These are phyloP conservation scores for Leccinum variicolor DNA, from an alignment of 768 basidiomycete species.

Conservation along the genomic window DNA sequence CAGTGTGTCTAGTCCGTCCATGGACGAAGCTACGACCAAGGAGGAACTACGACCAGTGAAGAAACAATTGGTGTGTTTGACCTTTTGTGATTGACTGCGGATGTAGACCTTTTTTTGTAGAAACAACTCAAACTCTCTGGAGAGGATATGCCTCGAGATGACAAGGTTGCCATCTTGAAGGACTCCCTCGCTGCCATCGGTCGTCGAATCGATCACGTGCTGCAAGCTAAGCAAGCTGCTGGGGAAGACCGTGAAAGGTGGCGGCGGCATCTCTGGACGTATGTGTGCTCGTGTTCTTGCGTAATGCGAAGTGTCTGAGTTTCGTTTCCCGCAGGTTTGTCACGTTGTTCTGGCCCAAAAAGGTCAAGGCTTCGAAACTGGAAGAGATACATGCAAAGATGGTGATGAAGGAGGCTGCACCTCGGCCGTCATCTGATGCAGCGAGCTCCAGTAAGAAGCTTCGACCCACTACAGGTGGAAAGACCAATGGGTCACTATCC, in stretches of 20 bases:
- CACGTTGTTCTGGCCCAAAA: slow-evolving; percentile 96
- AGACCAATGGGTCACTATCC: slow-evolving; percentile 51
- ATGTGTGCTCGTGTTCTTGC: slow-evolving; percentile 35
- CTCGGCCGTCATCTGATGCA: slow-evolving; percentile 51
- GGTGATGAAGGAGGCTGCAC: slow-evolving; percentile 81
- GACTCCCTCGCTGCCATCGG: slow-evolving; percentile 95
- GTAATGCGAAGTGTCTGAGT: slow-evolving; percentile 10
- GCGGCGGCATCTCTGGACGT: slow-evolving; percentile 97
- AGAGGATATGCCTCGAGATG: slow-evolving; percentile 89
- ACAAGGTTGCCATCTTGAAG: slow-evolving; percentile 94
- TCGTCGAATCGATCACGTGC: slow-evolving; percentile 81
- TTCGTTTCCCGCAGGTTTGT: slow-evolving; percentile 63
- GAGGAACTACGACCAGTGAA: slow-evolving; percentile 96
- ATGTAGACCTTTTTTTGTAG: slow-evolving; percentile 36
- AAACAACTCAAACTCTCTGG: slow-evolving; percentile 95
- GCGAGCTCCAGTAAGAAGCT: slow-evolving; percentile 54
- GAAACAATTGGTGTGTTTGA: slow-evolving; percentile 75
- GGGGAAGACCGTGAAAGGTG: slow-evolving; percentile 86
- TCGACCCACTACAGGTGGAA: slow-evolving; percentile 45
- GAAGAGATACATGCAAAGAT: slow-evolving; percentile 96
- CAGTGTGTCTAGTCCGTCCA: slow-evolving; percentile 64
- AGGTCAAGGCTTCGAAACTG: slow-evolving; percentile 89
- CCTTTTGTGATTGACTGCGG: background rate
- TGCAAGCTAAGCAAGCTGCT: slow-evolving; percentile 67
- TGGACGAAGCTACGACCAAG: slow-evolving; percentile 92